Conservation (phyloP, 805 yeast species). For the Middelhovenomyces tepae region DNA sequence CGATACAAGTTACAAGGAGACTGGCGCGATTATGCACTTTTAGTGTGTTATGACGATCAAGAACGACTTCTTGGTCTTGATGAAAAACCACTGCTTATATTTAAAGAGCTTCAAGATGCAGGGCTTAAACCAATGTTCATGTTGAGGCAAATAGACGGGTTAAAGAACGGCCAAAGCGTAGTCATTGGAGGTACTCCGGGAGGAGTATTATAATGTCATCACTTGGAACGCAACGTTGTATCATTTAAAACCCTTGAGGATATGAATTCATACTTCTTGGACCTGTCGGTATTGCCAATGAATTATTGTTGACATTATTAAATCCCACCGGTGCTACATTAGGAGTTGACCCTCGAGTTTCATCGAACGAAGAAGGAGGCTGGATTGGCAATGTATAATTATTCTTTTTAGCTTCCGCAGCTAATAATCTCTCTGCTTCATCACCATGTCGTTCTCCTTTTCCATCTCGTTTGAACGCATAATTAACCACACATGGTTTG, state of each 20-base stretch:
- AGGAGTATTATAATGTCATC: conserved; percentile 15
- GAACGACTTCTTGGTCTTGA: conserved; percentile 75
- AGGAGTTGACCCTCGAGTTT: conserved; percentile 1
- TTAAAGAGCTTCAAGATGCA: conserved; percentile 73
- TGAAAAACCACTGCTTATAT: conserved; percentile 81
- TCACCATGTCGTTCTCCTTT: conserved; percentile 68
- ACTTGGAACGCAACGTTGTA: too few species aligned
- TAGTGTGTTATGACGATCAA: conserved; percentile 84
- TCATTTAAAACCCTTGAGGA: too few species aligned
- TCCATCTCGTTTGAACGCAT: conserved; percentile 60
- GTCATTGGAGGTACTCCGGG: conserved; percentile 20
- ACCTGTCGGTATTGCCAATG: too few species aligned
- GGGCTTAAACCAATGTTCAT: conserved; percentile 88
- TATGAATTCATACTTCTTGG: too few species aligned
- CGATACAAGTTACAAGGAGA: conserved; percentile 73
- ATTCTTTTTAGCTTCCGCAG: conserved; percentile 47
- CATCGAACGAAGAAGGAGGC: not conserved
- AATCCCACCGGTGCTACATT: too few species aligned
- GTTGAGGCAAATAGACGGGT: conserved; percentile 71
- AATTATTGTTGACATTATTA: too few species aligned
- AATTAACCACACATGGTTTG: conserved; percentile 48
- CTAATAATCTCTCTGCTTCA: conserved; percentile 61
- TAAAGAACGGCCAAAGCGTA: conserved; percentile 11
- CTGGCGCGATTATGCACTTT: conserved; percentile 82
- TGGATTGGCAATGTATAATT: conserved; percentile 13